Evolutionary conservation across 2,329 filamentous ascomycete genomes (phyloP), one percentile per base, ranked within the genome.

Genomic region (Monosporascus sp.): DNA sequence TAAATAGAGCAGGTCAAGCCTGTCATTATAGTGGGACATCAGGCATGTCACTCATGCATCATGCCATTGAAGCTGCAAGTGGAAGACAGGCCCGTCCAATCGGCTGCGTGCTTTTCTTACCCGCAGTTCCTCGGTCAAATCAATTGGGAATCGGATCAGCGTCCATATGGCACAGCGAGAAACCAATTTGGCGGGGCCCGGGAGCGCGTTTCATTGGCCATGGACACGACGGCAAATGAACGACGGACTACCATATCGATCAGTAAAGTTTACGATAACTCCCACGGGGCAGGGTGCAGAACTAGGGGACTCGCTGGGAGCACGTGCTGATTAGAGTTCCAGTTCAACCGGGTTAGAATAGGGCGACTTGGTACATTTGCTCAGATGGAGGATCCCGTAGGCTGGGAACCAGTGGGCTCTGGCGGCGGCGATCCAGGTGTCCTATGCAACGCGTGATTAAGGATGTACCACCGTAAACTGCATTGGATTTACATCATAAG

Each of bases 321-420:
- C 51, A 52, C 51, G 51, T 52, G 46, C 35, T 45, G 18, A 31
- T n/a, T 27, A 15, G 24, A 44, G 35, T 35, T 25, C 45, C 18
- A 38, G 38, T 41, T 15, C n/a, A 43, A 20, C 18, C 22, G 18
- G 39, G 17, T 24, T 14, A 20, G 18, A 20, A 14, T 24, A 20
- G 17, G 18, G 39, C n/a, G 22, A 14, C 15, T 17, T 1, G 11
- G 25, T 25, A 3, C 6, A 24, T n/a, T n/a, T 11, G 38, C 38
- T 20, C 3, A 41, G 17, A 7, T 18, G 18, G 17, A n/a, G 17
- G 17, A 5, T 18, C 5, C 38, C 38, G 17, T 8, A 41, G 38
- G 38, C 18, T 18, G 17, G 9, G 31, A 35, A 14, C 11, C 9
- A 35, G 31, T 5, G 11, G 14, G 31, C 31, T 14, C 31, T 5